Conservation (phyloP, 345 rosid species). For the Aquilaria malaccensis region DNA sequence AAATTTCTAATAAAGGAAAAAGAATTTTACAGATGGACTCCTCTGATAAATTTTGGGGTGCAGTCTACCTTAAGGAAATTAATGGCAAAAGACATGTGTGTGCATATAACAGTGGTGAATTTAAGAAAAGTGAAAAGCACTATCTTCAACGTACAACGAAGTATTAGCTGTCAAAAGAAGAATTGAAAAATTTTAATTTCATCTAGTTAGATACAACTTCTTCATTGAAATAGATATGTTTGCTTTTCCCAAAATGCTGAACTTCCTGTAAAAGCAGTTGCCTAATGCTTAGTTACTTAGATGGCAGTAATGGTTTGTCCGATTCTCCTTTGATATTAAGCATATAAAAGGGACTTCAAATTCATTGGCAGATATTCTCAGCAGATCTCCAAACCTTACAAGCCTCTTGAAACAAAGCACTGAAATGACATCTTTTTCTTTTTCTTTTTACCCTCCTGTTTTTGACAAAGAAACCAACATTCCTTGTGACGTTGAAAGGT, state of each 20-base stretch:
- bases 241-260: not conserved
- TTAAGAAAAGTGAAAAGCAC: too few species aligned
- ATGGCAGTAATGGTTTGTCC: not conserved
- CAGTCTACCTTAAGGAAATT: not conserved
- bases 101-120: not conserved
- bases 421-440: too few species aligned
- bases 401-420: too few species aligned
- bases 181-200: not conserved
- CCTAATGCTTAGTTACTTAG: not conserved
- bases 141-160: too few species aligned
- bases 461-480: too few species aligned
- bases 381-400: not conserved
- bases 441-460: too few species aligned
- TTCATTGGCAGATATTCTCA: not conserved
- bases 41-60: not conserved
- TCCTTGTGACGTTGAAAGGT: too few species aligned
- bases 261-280: not conserved
- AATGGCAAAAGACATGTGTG: not conserved
- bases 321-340: too few species aligned
- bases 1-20: not conserved
- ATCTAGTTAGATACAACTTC: not conserved
- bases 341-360: not conserved
- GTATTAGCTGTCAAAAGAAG: too few species aligned
- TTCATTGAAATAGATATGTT: not conserved
- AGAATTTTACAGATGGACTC: not conserved